phyloP scores from a whole-genome alignment of 176 grass and related monocot genomes.

The Oryza glumipatula region DNA sequence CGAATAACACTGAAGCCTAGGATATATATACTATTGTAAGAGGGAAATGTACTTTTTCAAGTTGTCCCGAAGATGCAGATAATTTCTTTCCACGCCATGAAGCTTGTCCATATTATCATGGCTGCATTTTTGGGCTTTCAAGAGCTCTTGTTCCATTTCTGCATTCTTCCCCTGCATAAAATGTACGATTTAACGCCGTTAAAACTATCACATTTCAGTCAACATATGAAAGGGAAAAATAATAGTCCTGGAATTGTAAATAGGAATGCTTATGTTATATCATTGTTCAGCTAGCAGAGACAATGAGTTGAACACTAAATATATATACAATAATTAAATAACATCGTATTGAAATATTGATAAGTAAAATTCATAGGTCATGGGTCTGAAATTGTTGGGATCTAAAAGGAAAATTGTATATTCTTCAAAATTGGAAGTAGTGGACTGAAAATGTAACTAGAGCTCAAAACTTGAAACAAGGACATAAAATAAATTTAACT shows the following conservation, averaged over 20 bases:
- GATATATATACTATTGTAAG: slow-evolving; percentile 2
- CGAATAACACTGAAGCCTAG: neutral
- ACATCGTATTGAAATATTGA: slow-evolving; percentile 16
- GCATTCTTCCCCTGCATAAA: slow-evolving; percentile 56
- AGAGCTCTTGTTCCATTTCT: slow-evolving; percentile 74
- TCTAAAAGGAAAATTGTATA: slow-evolving; percentile 12
- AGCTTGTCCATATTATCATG: slow-evolving; percentile 78
- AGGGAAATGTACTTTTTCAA: slow-evolving; percentile 61
- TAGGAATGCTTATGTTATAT: neutral
- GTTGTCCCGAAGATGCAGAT: slow-evolving; percentile 65
- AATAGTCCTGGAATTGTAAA: neutral
- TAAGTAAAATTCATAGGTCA: neutral
- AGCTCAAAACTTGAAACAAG: slow-evolving; percentile 3
- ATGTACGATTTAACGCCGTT: slow-evolving; percentile 21
- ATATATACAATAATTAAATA: neutral
- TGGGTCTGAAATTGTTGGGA: neutral
- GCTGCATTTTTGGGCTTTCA: slow-evolving; percentile 58
- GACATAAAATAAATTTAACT: slow-evolving; percentile 12
- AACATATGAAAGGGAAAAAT: neutral
- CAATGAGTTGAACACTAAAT: neutral
- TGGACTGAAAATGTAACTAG: neutral
- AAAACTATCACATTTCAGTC: slow-evolving; percentile 12
- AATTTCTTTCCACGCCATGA: slow-evolving; percentile 70
- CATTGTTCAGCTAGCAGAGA: slow-evolving; percentile 3
- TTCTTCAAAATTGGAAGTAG: neutral